phyloP scores from a whole-genome alignment of 139 green algal species.

The Chlamydomonas sp. region DNA sequence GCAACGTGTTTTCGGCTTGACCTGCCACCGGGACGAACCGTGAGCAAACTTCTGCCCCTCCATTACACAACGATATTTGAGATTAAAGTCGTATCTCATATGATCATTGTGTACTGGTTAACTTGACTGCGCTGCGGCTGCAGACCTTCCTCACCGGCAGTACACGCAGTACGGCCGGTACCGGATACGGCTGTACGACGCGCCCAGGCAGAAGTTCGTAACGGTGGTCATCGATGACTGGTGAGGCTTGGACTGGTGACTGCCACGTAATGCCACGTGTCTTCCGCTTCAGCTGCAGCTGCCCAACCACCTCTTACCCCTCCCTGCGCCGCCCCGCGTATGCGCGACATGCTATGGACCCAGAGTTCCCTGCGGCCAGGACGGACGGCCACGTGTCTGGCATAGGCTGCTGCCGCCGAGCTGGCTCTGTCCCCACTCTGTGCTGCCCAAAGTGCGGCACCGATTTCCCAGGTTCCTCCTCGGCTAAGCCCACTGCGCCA shows the following conservation, averaged over 20 bases:
- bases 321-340: too few species aligned
- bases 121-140: not conserved
- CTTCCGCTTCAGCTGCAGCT: too few species aligned
- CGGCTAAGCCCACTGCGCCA: too few species aligned
- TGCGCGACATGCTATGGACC: too few species aligned
- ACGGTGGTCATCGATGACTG: constrained; percentile 56
- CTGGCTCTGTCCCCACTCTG: not conserved
- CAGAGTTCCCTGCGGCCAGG: not conserved
- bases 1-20: not conserved
- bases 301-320: too few species aligned
- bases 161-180: constrained; percentile 60
- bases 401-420: too few species aligned
- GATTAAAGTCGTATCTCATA: too few species aligned
- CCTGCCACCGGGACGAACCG: not conserved
- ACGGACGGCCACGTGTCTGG: not conserved
- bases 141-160: constrained; percentile 31
- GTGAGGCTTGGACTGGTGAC: not conserved
- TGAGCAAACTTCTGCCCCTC: not conserved
- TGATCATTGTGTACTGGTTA: not conserved
- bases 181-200: constrained; percentile 49
- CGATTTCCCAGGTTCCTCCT: too few species aligned
- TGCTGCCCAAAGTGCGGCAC: not conserved
- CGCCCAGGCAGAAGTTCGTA: constrained; percentile 35
- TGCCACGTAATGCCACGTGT: too few species aligned
- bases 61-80: too few species aligned